Evolutionary conservation across 805 yeast genomes (phyloP), one percentile per base, ranked within the genome.

Genomic region (Torulaspora microellipsoides): DNA sequence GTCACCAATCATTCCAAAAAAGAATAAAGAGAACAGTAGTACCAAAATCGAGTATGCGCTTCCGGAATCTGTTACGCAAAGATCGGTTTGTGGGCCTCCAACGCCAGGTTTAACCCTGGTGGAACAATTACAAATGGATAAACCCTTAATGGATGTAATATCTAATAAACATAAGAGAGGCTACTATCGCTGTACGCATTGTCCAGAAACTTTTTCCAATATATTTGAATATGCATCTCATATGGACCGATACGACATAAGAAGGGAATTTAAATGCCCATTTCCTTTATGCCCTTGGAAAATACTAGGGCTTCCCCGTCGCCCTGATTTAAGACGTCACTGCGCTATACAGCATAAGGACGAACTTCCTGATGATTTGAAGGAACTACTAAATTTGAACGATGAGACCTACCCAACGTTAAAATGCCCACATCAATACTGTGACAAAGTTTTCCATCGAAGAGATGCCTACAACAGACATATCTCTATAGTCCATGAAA

Each of bases 391-490:
- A 31, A 65, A 63, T 31, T 40, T 62, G 31, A 57, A 53, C 35
- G 61, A 56, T 15, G 59, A 56, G 25, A 49, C 58, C 12, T 63
- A 55, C 31, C 63, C 65, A n/a, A 51, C 58, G n/a, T 45, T 58
- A 9, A 34, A 47, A 4, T 70, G 74, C 44, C 49, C 62, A 0
- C 52, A 60, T 35, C 52, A 56, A 3, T 55, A 55, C 38, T 80
- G 85, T 51, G 70, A 68, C 8, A 76, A 73, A 48, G 54, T 52
- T 7, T 78, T 79, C 53, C 71, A 71, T 47, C 62, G 84, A 38
- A 71, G 69, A 41, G 84, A 80, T 55, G 73, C 82, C 1, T 66
- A 72, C 43, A 69, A 66, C 34, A 67, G 84, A 49, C 85, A 80
- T 52, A 66, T 66, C 25, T 69, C 69, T 38, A 63, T 78, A 46